Conservation (phyloP, 2,329 filamentous ascomycete genomes). For the Pseudohalonectria lignicola region DNA sequence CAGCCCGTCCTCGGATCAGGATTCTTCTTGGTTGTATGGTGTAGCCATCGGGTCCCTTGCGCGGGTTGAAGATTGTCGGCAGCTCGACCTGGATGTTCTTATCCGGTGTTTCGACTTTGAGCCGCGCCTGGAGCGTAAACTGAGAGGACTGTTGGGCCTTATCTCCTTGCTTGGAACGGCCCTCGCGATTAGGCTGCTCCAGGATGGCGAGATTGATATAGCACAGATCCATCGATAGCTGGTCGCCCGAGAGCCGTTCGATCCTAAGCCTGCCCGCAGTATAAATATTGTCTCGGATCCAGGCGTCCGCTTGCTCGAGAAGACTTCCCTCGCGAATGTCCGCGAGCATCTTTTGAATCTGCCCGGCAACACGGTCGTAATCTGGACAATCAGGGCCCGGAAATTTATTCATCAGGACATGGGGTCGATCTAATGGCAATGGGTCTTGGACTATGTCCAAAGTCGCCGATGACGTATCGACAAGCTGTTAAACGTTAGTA, state of each 20-base stretch:
- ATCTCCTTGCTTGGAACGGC: conserved; percentile 4
- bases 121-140: conserved; percentile 16
- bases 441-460: conserved; percentile 13
- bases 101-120: conserved; percentile 14
- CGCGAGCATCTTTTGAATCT: conserved; percentile 8
- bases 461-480: conserved; percentile 11
- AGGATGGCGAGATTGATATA: conserved; percentile 29
- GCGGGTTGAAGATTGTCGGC: conserved; percentile 15
- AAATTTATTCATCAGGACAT: conserved; percentile 18
- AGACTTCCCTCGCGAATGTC: conserved; percentile 8
- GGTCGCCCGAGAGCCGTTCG: conserved; percentile 20
- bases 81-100: conserved; percentile 12
- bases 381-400: conserved; percentile 5
- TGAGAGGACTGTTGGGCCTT: conserved; percentile 7
- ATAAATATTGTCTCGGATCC: conserved; percentile 14
- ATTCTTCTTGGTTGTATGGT: conserved; percentile 14
- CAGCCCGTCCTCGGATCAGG: conserved; percentile 23
- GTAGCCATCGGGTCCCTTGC: conserved; percentile 7
- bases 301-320: conserved; percentile 10
- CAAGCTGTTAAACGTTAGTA: conserved; percentile 11
- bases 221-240: conserved; percentile 21
- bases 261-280: conserved; percentile 15
- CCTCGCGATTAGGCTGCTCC: conserved; percentile 9
- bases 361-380: conserved; percentile 9
- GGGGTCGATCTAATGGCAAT: conserved; percentile 11